Percentiles rank a stretch among this genome's conserved stretches.
Conservation (phyloP, 495 filamentous ascomycete species). For the Rusavskia elegans region DNA sequence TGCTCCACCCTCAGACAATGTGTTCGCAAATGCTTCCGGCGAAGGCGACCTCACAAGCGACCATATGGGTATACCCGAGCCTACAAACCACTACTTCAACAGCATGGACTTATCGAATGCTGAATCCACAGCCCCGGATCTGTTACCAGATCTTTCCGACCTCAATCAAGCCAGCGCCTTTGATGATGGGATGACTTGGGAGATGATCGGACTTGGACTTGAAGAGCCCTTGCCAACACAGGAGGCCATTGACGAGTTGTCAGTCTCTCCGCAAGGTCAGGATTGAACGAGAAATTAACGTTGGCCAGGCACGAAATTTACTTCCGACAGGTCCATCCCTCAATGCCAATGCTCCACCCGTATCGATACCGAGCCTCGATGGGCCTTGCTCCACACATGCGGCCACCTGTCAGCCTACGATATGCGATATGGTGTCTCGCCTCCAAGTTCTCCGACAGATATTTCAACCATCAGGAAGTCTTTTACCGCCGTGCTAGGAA, state of each 20-base stretch:
- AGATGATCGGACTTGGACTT: conserved; percentile 85
- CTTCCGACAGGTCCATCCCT: conserved; percentile 81
- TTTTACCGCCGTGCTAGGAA: conserved; percentile 83
- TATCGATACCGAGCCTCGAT: conserved; percentile 71
- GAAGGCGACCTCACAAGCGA: neutral
- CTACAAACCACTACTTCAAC: neutral
- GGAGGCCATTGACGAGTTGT: conserved; percentile 86
- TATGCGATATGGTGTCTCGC: conserved; percentile 92
- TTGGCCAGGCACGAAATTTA: conserved; percentile 57
- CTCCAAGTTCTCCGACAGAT: conserved; percentile 69
- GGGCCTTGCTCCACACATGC: conserved; percentile 67
- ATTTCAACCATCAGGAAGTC: conserved; percentile 53
- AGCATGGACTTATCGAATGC: neutral
- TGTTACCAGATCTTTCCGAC: conserved; percentile 3
- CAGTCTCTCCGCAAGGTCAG: conserved; percentile 17
- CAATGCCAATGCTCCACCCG: conserved; percentile 75
- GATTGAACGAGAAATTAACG: conserved; percentile 5
- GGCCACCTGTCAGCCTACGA: conserved; percentile 75
- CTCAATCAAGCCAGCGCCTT: conserved; percentile 7
- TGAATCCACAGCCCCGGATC: neutral
- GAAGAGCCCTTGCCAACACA: conserved; percentile 81
- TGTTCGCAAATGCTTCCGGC: neutral
- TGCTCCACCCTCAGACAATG: neutral
- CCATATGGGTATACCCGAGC: neutral
- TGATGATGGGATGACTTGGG: conserved; percentile 49